phyloP scores from a whole-genome alignment of 352 stramenopile species.

The Discostella stelligera region DNA sequence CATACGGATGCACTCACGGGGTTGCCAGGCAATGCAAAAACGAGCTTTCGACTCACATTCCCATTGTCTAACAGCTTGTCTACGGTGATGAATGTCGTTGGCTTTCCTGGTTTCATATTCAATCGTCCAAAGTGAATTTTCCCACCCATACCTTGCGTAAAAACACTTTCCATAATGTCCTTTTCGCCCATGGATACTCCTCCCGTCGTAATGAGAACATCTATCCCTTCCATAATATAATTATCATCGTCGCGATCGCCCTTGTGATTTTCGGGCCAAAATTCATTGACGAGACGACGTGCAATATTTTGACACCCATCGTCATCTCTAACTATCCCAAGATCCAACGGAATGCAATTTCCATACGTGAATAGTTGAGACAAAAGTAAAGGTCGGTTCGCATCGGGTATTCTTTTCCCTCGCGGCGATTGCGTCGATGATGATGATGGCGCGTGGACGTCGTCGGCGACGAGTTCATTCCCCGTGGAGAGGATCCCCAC shows the following conservation, averaged over 20 bases:
- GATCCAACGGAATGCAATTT: conserved; percentile 54
- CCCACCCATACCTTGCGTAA: conserved; percentile 82
- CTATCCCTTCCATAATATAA: conserved; percentile 54
- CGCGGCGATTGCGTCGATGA: neutral
- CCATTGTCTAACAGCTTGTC: conserved; percentile 33
- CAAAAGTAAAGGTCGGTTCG: conserved; percentile 92
- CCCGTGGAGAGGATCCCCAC: conserved; percentile 94
- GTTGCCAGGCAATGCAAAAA: conserved; percentile 96
- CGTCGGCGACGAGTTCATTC: conserved; percentile 86
- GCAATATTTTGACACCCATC: conserved; percentile 52
- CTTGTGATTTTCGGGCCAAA: conserved; percentile 80
- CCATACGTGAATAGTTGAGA: conserved; percentile 54
- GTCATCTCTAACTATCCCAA: conserved; percentile 68
- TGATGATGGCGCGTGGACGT: too few species aligned
- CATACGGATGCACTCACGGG: conserved; percentile 93
- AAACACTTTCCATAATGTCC: conserved; percentile 91
- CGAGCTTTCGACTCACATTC: conserved; percentile 60
- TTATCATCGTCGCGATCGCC: conserved; percentile 43
- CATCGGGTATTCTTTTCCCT: conserved; percentile 91
- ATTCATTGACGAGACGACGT: conserved; percentile 66
- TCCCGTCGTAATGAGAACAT: conserved; percentile 93
- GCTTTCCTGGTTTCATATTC: conserved; percentile 97
- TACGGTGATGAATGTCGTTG: conserved; percentile 93
- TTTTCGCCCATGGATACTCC: conserved; percentile 93
- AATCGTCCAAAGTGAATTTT: conserved; percentile 93